Evolutionary conservation across 2,329 filamentous ascomycete species (phyloP).

Genomic region (Biscogniauxia mediterranea): DNA sequence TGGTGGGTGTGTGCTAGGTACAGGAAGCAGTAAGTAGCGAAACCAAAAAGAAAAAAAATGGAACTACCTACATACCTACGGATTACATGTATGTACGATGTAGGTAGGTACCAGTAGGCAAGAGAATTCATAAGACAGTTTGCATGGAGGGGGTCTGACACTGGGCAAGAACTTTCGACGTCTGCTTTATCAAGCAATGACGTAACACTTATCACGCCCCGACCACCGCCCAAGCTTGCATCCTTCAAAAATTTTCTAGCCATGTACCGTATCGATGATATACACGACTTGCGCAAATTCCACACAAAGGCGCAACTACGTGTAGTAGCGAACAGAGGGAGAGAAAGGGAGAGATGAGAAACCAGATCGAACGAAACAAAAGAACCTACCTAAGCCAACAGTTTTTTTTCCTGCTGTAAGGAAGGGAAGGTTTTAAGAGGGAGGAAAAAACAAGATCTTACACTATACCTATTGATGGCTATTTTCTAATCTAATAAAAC

Average conservation of each 20-base stretch:
- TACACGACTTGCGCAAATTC: slow-evolving; percentile 8
- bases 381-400: too few species aligned
- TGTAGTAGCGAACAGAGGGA: slow-evolving; percentile 1
- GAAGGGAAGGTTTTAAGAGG: too few species aligned
- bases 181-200: slow-evolving; percentile 25
- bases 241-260: slow-evolving; percentile 18
- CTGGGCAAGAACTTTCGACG: slow-evolving; percentile 24
- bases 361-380: neutral
- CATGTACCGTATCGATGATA: neutral
- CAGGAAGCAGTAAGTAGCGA: too few species aligned
- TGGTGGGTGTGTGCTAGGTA: too few species aligned
- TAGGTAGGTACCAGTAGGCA: neutral
- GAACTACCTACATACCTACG: too few species aligned
- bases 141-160: slow-evolving; percentile 13
- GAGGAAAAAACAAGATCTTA: neutral
- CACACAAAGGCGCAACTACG: slow-evolving; percentile 11
- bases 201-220: slow-evolving; percentile 29
- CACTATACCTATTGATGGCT: neutral
- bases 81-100: too few species aligned
- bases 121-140: slow-evolving; percentile 11
- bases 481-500: slow-evolving; percentile 3
- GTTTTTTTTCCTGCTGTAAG: too few species aligned
- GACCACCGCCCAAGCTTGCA: slow-evolving; percentile 16
- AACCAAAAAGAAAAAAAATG: too few species aligned
- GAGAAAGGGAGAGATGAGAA: neutral